Evolutionary conservation across 2,329 filamentous ascomycete genomes (phyloP).

Genomic region (Arthrobotrys sphaeroides): DNA sequence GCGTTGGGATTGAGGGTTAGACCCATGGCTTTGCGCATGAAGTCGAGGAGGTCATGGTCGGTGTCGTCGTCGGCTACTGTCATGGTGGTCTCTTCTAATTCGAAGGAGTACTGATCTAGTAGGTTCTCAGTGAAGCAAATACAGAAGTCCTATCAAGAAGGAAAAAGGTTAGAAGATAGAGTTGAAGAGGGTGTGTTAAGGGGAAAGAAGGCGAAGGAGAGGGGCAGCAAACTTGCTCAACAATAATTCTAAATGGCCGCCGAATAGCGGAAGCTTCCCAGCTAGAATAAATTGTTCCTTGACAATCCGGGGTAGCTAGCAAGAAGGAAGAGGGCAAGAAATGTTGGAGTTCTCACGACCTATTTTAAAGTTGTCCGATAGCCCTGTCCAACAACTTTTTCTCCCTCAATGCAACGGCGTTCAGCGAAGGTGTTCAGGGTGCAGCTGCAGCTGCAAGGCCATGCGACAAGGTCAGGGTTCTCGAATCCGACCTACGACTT

Average conservation of each 20-base stretch:
- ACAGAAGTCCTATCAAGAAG: too few relatives aligned
- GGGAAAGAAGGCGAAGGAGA: background rate
- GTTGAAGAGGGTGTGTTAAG: background rate
- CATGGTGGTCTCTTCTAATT: slow-evolving; percentile 10
- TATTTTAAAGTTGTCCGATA: background rate
- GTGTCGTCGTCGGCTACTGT: slow-evolving; percentile 55
- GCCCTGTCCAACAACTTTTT: background rate
- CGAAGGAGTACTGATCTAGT: too few relatives aligned
- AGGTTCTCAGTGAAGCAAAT: too few relatives aligned
- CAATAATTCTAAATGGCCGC: background rate
- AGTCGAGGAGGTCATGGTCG: slow-evolving; percentile 57
- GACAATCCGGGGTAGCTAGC: background rate
- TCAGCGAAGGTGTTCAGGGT: slow-evolving; percentile 1
- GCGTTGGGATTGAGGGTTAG: slow-evolving; percentile 12
- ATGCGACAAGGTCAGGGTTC: slow-evolving; percentile 3
- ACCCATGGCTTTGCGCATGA: slow-evolving; percentile 57
- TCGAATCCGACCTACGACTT: background rate
- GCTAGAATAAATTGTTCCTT: background rate
- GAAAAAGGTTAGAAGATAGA: too few relatives aligned
- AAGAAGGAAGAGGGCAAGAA: background rate
- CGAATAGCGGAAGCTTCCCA: background rate
- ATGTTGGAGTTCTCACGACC: background rate
- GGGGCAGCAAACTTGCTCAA: background rate
- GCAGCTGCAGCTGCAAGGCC: slow-evolving; percentile 1
- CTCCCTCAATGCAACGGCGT: background rate